phyloP scores from a whole-genome alignment of 208 protist genomes.

The Vickermania ingenoplastis region DNA sequence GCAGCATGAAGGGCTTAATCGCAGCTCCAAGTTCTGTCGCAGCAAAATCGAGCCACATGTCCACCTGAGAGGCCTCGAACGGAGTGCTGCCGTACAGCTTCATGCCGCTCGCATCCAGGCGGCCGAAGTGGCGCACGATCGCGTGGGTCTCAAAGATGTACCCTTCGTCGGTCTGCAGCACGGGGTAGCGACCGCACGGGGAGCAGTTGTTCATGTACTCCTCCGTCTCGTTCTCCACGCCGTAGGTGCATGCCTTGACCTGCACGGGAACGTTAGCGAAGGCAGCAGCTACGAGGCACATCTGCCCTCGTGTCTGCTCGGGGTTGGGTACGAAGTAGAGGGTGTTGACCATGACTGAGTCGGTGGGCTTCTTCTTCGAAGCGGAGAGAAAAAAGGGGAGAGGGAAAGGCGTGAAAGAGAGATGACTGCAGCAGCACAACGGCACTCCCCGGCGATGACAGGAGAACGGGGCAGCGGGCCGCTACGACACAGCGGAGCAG shows the following conservation, averaged over 20 bases:
- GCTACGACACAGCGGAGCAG: too few species aligned
- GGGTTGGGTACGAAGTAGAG: slow-evolving; percentile 7
- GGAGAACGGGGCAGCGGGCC: too few species aligned
- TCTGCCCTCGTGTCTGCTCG: slow-evolving; percentile 43
- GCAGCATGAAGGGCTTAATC: slow-evolving; percentile 32
- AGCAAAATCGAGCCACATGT: slow-evolving; percentile 82
- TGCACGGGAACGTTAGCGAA: slow-evolving; percentile 29
- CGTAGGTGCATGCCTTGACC: slow-evolving; percentile 28
- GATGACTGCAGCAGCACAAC: too few species aligned
- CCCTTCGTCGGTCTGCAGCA: slow-evolving; percentile 51
- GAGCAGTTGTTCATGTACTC: slow-evolving; percentile 47
- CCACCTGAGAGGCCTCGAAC: too few species aligned
- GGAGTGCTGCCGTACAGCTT: slow-evolving; percentile 69
- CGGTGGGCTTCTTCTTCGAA: too few species aligned
- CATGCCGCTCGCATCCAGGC: slow-evolving; percentile 18
- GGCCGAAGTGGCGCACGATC: slow-evolving; percentile 71
- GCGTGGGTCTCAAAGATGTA: slow-evolving; percentile 80
- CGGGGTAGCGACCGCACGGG: slow-evolving; percentile 63
- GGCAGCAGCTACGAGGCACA: slow-evolving; percentile 41
- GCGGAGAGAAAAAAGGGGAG: too few species aligned
- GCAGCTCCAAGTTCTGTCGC: slow-evolving; percentile 52
- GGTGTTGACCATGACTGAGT: slow-evolving; percentile 11
- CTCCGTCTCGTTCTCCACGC: slow-evolving; percentile 24
- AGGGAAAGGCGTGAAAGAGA: too few species aligned
- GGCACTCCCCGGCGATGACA: too few species aligned